Conservation (phyloP, 495 filamentous ascomycete genomes). For the Xylaria curta region DNA sequence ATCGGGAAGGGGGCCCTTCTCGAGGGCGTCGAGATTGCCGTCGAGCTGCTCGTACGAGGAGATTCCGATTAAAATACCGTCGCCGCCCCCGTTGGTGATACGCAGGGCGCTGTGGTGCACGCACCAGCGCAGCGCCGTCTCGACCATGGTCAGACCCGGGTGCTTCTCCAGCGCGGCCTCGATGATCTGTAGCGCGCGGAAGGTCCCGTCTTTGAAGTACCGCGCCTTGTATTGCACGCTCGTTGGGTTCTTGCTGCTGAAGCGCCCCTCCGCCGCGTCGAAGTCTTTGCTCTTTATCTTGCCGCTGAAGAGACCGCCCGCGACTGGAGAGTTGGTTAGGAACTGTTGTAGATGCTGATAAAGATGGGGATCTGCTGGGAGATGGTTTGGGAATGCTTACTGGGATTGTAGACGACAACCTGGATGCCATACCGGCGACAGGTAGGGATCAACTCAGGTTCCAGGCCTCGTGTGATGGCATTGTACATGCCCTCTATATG, state of each 20-base stretch:
- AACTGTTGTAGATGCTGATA: not conserved
- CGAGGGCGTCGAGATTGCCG: constrained; percentile 74
- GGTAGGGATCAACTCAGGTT: constrained; percentile 77
- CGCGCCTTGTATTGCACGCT: constrained; percentile 76
- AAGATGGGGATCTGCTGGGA: not conserved
- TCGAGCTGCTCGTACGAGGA: constrained; percentile 76
- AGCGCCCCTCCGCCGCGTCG: constrained; percentile 68
- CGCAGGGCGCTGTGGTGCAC: constrained; percentile 82
- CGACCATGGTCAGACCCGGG: constrained; percentile 73
- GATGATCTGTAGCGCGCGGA: constrained; percentile 75
- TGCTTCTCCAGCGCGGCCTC: constrained; percentile 78
- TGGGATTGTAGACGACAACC: constrained; percentile 90
- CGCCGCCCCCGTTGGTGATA: constrained; percentile 69
- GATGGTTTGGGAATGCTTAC: not conserved
- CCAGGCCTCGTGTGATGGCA: constrained; percentile 75
- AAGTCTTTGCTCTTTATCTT: constrained; percentile 77
- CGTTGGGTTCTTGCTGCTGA: constrained; percentile 57
- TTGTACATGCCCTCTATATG: constrained; percentile 67
- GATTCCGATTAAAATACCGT: constrained; percentile 84
- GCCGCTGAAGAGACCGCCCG: constrained; percentile 83
- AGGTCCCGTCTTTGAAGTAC: constrained; percentile 82
- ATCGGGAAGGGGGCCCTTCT: constrained; percentile 87
- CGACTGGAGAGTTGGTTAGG: constrained; percentile 36
- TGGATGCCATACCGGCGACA: constrained; percentile 87
- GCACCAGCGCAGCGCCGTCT: constrained; percentile 82